A percentile compares a stretch with the other conserved stretches of the same genome.
Conservation (phyloP, 768 basidiomycete genomes). For the Steccherinum ochraceum region DNA sequence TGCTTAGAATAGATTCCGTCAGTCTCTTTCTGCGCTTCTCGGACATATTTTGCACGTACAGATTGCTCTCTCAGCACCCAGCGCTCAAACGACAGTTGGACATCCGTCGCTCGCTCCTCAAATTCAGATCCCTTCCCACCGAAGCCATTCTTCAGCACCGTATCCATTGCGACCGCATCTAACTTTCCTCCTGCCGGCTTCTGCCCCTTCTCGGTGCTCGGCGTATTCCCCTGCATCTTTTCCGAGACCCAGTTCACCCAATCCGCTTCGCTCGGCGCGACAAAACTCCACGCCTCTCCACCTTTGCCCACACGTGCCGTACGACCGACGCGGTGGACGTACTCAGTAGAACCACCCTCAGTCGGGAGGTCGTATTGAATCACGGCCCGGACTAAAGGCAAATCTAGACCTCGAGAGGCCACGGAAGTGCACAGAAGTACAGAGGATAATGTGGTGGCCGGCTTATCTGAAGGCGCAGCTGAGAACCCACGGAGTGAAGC, state of each 20-base stretch:
- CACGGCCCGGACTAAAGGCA: constrained; percentile 90
- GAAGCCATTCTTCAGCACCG: constrained; percentile 72
- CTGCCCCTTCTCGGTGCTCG: constrained; percentile 15
- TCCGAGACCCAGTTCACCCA: constrained; percentile 91
- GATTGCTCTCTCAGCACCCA: constrained; percentile 78
- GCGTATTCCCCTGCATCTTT: constrained; percentile 60
- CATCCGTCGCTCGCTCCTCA: constrained; percentile 89
- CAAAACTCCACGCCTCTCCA: constrained; percentile 93
- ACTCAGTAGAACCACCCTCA: constrained; percentile 93
- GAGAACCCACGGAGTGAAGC: constrained; percentile 83
- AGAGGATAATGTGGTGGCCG: constrained; percentile 39
- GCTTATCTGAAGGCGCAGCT: constrained; percentile 28
- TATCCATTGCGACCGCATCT: constrained; percentile 57
- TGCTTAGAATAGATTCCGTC: constrained; percentile 44
- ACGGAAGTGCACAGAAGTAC: constrained; percentile 94
- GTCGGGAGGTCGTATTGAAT: constrained; percentile 97
- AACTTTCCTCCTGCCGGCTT: constrained; percentile 32
- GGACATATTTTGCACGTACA: constrained; percentile 31
- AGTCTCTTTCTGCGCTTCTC: not conserved
- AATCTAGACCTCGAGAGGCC: constrained; percentile 95
- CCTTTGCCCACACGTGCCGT: constrained; percentile 95
- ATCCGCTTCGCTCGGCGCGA: constrained; percentile 76
- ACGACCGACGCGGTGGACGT: constrained; percentile 93
- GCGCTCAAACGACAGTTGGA: constrained; percentile 89
- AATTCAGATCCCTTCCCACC: constrained; percentile 78